These are phyloP conservation scores for Arabidopsis suecica DNA, from an alignment of 345 rosid species.

Conservation along the genomic window DNA sequence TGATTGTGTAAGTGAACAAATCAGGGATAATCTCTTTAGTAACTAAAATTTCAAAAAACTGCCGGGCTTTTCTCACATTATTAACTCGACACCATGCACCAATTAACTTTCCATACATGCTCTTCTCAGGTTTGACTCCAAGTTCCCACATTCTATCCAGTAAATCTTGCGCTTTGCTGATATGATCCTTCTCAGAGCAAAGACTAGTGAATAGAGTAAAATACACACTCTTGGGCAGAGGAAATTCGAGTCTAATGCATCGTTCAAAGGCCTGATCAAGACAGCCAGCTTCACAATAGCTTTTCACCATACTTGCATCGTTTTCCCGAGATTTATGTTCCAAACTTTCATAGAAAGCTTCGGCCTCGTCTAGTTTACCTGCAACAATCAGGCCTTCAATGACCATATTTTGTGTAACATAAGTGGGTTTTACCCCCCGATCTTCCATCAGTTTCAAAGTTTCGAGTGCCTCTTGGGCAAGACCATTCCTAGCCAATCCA, in stretches of 20 bases:
- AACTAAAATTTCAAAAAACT: conserved; percentile 45
- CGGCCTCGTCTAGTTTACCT: conserved; percentile 66
- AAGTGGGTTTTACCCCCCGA: conserved; percentile 58
- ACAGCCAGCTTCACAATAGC: conserved; percentile 57
- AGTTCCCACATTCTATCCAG: conserved; percentile 52
- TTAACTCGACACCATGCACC: conserved; percentile 56
- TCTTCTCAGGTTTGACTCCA: conserved; percentile 49
- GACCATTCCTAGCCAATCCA: conserved; percentile 65
- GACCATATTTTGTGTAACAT: conserved; percentile 57
- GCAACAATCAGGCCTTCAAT: conserved; percentile 71
- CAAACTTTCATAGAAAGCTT: conserved; percentile 54
- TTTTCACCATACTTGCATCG: conserved; percentile 57
- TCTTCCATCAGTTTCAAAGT: conserved; percentile 51
- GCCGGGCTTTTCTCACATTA: conserved; percentile 52
- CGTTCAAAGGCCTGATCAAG: conserved; percentile 55
- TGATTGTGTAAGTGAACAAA: conserved; percentile 59
- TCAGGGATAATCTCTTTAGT: conserved; percentile 54
- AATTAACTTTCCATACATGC: conserved; percentile 57
- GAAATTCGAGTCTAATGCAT: conserved; percentile 49
- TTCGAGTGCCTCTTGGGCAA: conserved; percentile 39
- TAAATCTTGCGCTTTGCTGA: conserved; percentile 48
- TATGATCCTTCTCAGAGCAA: conserved; percentile 48
- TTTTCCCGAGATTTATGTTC: conserved; percentile 45
- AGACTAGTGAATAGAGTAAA: conserved; percentile 55
- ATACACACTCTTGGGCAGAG: conserved; percentile 54